Conservation (phyloP, 108 stramenopile genomes). For the Licmophora abbreviata region DNA sequence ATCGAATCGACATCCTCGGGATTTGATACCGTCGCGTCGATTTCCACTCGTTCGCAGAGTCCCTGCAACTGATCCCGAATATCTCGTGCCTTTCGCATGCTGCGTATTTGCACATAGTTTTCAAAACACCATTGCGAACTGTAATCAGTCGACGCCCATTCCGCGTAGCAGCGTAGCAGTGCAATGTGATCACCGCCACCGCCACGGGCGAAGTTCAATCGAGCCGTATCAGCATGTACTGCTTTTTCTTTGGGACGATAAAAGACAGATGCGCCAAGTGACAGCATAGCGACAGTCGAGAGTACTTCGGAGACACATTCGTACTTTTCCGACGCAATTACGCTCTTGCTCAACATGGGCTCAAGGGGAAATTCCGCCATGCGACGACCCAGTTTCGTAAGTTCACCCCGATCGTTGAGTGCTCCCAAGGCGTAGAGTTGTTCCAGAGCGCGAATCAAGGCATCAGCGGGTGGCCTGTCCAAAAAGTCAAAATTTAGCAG, state of each 20-base stretch:
- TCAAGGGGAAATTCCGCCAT: conserved; percentile 99
- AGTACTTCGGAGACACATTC: conserved; percentile 88
- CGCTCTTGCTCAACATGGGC: conserved; percentile 94
- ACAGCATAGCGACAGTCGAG: conserved; percentile 94
- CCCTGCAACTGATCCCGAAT: conserved; percentile 97
- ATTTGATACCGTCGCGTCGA: conserved; percentile 66
- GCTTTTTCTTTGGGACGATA: conserved; percentile 97
- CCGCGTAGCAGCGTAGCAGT: conserved; percentile 82
- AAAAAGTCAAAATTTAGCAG: conserved; percentile 98
- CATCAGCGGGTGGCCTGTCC: conserved; percentile 94
- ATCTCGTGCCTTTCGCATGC: conserved; percentile 91
- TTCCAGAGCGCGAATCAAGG: conserved; percentile 92
- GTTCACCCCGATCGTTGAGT: conserved; percentile 94
- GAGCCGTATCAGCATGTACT: conserved; percentile 96
- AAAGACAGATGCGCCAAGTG: conserved; percentile 89
- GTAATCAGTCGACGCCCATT: conserved; percentile 93
- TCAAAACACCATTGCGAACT: conserved; percentile 98
- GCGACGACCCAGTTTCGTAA: conserved; percentile 96
- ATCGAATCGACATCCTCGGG: conserved; percentile 72
- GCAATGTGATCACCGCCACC: conserved; percentile 96
- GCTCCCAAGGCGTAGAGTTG: conserved; percentile 99
- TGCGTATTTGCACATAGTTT: conserved; percentile 94
- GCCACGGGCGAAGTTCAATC: conserved; percentile 94
- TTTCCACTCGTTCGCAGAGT: conserved; percentile 97
- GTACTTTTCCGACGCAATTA: conserved; percentile 94